Conservation (phyloP, 768 basidiomycete genomes). For the Psilocybe sp. region DNA sequence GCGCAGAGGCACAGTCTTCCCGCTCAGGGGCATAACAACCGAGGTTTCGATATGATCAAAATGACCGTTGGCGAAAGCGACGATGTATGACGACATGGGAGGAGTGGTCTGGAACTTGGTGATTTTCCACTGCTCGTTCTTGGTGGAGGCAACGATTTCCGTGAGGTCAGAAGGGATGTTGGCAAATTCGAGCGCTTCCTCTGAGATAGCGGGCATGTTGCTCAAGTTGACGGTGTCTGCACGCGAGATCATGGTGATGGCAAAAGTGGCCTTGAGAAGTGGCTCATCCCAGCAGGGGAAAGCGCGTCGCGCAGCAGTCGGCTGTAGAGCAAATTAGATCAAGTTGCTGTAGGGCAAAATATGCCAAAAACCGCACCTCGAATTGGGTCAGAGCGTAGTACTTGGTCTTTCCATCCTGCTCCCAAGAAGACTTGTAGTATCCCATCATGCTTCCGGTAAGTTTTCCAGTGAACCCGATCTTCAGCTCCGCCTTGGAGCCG, state of each 20-base stretch:
- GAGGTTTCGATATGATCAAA: slow-evolving; percentile 74
- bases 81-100: slow-evolving; percentile 85
- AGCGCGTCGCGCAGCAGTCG: slow-evolving; percentile 79
- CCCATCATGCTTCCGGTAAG: slow-evolving; percentile 77
- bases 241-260: slow-evolving; percentile 77
- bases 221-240: slow-evolving; percentile 71
- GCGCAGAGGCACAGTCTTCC: slow-evolving; percentile 76
- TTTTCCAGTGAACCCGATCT: slow-evolving; percentile 64
- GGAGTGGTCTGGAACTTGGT: slow-evolving; percentile 82
- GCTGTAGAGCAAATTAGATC: slow-evolving; percentile 36
- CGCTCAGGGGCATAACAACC: slow-evolving; percentile 77
- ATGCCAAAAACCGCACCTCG: slow-evolving; percentile 44
- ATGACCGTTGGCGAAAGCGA: slow-evolving; percentile 81
- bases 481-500: slow-evolving; percentile 68
- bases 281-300: slow-evolving; percentile 97
- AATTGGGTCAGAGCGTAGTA: slow-evolving; percentile 87
- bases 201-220: slow-evolving; percentile 82
- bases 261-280: slow-evolving; percentile 79
- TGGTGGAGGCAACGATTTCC: slow-evolving; percentile 41
- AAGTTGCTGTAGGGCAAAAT: background rate
- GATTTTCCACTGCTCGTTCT: slow-evolving; percentile 69
- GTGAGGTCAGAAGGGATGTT: slow-evolving; percentile 25
- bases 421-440: slow-evolving; percentile 72
- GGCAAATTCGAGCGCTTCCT: slow-evolving; percentile 41
- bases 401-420: slow-evolving; percentile 60